phyloP scores from a whole-genome alignment of 2,329 filamentous ascomycete genomes.

The Pestalotiopsis sp. region DNA sequence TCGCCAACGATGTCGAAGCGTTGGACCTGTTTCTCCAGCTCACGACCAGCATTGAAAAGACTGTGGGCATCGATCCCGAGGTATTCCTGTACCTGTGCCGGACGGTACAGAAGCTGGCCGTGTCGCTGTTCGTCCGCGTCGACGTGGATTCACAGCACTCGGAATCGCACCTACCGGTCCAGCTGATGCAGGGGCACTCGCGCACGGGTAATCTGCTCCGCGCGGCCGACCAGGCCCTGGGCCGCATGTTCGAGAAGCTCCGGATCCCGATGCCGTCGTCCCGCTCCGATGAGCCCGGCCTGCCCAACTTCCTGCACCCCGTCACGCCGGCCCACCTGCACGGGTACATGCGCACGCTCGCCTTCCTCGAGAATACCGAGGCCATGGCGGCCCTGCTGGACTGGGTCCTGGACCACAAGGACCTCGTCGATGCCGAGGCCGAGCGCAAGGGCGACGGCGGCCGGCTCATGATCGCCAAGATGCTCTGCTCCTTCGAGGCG shows the following conservation, averaged over 20 bases:
- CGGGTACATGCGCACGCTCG: constrained; percentile 66
- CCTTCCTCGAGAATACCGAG: constrained; percentile 59
- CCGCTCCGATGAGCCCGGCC: neutral
- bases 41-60: constrained; percentile 29
- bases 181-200: constrained; percentile 6
- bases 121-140: constrained; percentile 20
- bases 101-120: constrained; percentile 33
- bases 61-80: constrained; percentile 35
- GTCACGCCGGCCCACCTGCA: constrained; percentile 54
- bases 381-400: constrained; percentile 59
- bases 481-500: constrained; percentile 50
- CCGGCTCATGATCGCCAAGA: constrained; percentile 32
- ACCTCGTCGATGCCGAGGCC: constrained; percentile 37
- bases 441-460: constrained; percentile 32
- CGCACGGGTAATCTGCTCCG: constrained; percentile 1
- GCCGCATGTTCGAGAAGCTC: constrained; percentile 26
- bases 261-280: constrained; percentile 24
- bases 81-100: constrained; percentile 40
- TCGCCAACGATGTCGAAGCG: constrained; percentile 30
- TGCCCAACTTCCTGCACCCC: constrained; percentile 34
- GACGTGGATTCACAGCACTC: neutral
- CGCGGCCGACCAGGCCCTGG: neutral
- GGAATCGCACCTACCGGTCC: neutral
- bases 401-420: constrained; percentile 59
- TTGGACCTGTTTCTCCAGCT: constrained; percentile 36